Base-by-base conservation (phyloP, 2,329 filamentous ascomycete species). In the Calonectria montana region DNA sequence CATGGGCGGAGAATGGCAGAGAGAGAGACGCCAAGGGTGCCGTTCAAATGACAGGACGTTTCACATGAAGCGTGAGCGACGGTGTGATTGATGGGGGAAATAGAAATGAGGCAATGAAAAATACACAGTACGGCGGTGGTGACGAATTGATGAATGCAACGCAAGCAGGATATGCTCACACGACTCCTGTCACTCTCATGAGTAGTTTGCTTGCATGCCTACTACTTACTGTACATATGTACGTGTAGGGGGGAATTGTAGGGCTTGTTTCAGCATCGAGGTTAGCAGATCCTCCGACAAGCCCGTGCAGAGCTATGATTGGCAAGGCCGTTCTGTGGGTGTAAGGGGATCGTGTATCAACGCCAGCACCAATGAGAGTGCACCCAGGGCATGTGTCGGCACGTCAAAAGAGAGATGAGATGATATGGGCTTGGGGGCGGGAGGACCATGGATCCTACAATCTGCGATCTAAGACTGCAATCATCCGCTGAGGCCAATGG, bases 251-350 rank as follows among this genome's bases (percentile, higher is more conserved):
- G 75, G 75, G 59, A 61, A 41, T 70, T 69, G 71, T 73, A 79
- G 75, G 75, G 77, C 75, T 77, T 76, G 77, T 79, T 79, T 79
- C 77, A 79, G 72, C 68, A 71, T 59, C 55, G 67, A 72, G 67
- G 66, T 74, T 79, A 77, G 76, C 50, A 79, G 70, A 74, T 76
- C 66, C 76, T 76, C 76, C 67, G 48, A 74, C 70, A 65, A 69
- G 68, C 55, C 57, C 31, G 47, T 72, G 64, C 67, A n/a, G 70
- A 35, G 29, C 48, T 16, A 15, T 75, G 74, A 79, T 79, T 79
- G 77, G 77, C 8, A 65, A 39, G 48, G 27, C 43, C 41, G 12
- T 31, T 16, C 64, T 62, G 57, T 71, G 39, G 69, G 69, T 27
- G 64, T 50, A 55, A 71, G 69, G 64, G 69, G 69, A 64, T 50